Conservation (phyloP, 1,139 yeast genomes). For the Sugiyamaella novakii region DNA sequence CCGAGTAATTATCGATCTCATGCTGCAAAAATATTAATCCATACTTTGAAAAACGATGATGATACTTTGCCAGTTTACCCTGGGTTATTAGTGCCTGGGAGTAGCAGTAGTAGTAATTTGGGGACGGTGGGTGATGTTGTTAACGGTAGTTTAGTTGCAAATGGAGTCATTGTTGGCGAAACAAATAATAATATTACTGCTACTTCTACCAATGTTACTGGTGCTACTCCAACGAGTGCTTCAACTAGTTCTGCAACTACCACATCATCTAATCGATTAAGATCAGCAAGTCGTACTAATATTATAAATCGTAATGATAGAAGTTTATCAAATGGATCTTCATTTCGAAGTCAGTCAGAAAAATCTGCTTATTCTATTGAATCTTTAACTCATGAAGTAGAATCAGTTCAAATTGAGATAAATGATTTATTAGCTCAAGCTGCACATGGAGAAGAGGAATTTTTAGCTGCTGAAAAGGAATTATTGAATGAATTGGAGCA, state of each 20-base stretch:
- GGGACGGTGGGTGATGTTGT: conserved; percentile 3
- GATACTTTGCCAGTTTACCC: conserved; percentile 18
- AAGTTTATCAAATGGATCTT: not conserved
- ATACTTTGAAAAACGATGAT: conserved; percentile 30
- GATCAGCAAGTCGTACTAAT: conserved; percentile 8
- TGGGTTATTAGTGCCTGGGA: conserved; percentile 4
- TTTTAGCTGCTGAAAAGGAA: conserved; percentile 45
- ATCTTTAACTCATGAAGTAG: conserved; percentile 52
- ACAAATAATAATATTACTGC: not conserved
- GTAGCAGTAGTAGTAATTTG: conserved; percentile 8
- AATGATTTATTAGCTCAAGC: conserved; percentile 48
- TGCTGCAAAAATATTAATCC: conserved; percentile 35
- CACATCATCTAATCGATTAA: conserved; percentile 1
- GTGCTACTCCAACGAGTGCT: not conserved
- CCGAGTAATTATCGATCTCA: conserved; percentile 40
- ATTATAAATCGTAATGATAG: conserved; percentile 8
- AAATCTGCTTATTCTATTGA: conserved; percentile 48
- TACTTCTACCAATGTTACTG: not conserved
- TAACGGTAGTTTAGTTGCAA: not conserved
- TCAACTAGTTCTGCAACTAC: not conserved
- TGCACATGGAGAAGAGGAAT: conserved; percentile 47
- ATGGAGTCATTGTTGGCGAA: not conserved
- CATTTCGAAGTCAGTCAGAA: conserved; percentile 15
- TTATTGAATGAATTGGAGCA: conserved; percentile 48
- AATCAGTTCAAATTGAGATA: conserved; percentile 53